A percentile compares a stretch with the other conserved stretches of the same genome.
Evolutionary conservation across 169 alveolate genomes (phyloP).

Genomic region (Eimeria mitis): DNA sequence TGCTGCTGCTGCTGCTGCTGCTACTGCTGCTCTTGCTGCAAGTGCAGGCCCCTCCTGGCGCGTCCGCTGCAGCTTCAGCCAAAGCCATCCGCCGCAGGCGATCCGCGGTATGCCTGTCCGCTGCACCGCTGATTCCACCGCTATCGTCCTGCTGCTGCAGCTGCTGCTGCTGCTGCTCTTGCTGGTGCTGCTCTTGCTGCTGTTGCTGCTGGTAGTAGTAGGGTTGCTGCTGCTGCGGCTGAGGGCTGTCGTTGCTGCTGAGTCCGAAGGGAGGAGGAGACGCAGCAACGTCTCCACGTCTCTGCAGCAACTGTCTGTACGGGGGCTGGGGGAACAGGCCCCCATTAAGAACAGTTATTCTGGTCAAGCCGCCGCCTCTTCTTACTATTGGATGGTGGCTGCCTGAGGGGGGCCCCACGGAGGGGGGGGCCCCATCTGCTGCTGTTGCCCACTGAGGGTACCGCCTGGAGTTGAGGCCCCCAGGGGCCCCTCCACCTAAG

Average conservation of each 20-base stretch:
- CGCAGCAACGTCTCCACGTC: slow-evolving; percentile 36
- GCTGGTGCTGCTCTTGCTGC: not conserved
- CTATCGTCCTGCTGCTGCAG: not conserved
- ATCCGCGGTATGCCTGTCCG: not conserved
- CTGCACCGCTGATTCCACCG: not conserved
- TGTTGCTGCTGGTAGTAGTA: not conserved
- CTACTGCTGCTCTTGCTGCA: slow-evolving; percentile 39
- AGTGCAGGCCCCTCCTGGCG: not conserved
- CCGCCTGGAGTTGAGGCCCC: not conserved
- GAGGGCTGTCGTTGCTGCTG: slow-evolving; percentile 16
- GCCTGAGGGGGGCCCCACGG: slow-evolving; percentile 1
- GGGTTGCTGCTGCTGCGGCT: slow-evolving; percentile 34
- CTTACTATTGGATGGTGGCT: not conserved
- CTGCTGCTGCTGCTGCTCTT: slow-evolving; percentile 37
- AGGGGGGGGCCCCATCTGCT: not conserved
- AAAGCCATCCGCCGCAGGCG: slow-evolving; percentile 41
- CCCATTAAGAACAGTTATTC: not conserved
- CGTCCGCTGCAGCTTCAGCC: slow-evolving; percentile 50
- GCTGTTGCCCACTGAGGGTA: not conserved
- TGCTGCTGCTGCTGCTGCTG: slow-evolving; percentile 56
- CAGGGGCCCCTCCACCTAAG: not conserved
- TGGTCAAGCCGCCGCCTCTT: slow-evolving; percentile 33
- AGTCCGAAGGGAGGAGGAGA: slow-evolving; percentile 33
- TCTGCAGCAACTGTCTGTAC: slow-evolving; percentile 56
- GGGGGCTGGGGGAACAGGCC: not conserved